phyloP scores from a whole-genome alignment of 805 yeast genomes.

The Candida taoyuanica region DNA sequence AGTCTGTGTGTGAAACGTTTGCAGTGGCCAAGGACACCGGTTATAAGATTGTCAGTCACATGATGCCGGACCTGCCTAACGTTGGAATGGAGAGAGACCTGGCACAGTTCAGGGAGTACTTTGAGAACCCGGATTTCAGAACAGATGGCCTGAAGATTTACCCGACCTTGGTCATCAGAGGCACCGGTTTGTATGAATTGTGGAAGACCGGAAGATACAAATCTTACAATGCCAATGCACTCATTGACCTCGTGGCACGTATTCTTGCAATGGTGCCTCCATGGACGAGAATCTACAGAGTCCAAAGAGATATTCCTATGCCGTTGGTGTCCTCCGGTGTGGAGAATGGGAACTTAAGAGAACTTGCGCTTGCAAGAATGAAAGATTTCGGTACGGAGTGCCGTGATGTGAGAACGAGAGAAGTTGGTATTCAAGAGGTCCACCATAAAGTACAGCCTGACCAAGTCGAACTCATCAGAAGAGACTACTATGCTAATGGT shows the following conservation, averaged over 20 bases:
- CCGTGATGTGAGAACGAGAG: slow-evolving; percentile 95
- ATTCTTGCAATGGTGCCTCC: slow-evolving; percentile 96
- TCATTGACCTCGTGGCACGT: slow-evolving; percentile 92
- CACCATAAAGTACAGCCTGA: slow-evolving; percentile 96
- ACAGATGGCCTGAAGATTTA: slow-evolving; percentile 95
- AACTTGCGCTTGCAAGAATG: slow-evolving; percentile 94
- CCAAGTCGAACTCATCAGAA: slow-evolving; percentile 89
- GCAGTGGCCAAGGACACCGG: slow-evolving; percentile 97
- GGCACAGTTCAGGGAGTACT: slow-evolving; percentile 93
- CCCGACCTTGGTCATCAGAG: slow-evolving; percentile 95
- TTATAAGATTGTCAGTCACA: slow-evolving; percentile 94
- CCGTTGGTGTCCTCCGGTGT: slow-evolving; percentile 97
- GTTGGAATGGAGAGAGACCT: slow-evolving; percentile 98
- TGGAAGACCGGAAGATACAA: slow-evolving; percentile 96
- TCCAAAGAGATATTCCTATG: slow-evolving; percentile 98
- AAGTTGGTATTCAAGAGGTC: slow-evolving; percentile 97
- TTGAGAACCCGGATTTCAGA: slow-evolving; percentile 94
- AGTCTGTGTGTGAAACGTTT: slow-evolving; percentile 93
- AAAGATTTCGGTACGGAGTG: slow-evolving; percentile 95
- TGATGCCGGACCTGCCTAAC: slow-evolving; percentile 99
- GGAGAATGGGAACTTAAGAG: slow-evolving; percentile 94
- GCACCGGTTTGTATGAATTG: slow-evolving; percentile 93
- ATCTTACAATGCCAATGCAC: slow-evolving; percentile 90
- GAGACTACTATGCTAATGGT: slow-evolving; percentile 96
- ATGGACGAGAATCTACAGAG: slow-evolving; percentile 98